Evolutionary conservation across 768 basidiomycete species (phyloP).

Genomic region (Strobilomyces confusus): DNA sequence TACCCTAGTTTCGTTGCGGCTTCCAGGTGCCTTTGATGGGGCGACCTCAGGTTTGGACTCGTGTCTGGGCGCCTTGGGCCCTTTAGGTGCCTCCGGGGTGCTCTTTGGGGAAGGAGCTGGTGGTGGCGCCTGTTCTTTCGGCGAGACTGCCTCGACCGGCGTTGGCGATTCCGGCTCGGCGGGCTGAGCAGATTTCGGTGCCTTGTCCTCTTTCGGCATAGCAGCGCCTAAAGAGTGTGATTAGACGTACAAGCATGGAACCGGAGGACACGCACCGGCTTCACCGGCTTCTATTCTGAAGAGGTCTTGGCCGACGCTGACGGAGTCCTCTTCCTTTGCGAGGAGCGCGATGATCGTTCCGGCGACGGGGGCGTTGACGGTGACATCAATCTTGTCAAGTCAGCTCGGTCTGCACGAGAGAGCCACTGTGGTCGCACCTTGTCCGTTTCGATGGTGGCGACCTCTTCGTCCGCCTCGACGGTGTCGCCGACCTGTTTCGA

Average conservation of each 20-base stretch:
- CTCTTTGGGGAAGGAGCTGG: constrained; percentile 37
- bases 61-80: constrained; percentile 36
- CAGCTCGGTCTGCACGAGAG: background rate
- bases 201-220: constrained; percentile 24
- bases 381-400: constrained; percentile 80
- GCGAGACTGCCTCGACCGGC: constrained; percentile 40
- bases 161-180: constrained; percentile 26
- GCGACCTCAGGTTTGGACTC: constrained; percentile 27
- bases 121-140: constrained; percentile 44
- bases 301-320: constrained; percentile 91
- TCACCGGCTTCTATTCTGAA: constrained; percentile 88
- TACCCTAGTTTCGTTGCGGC: constrained; percentile 83
- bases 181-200: constrained; percentile 13
- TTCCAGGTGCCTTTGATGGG: constrained; percentile 40
- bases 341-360: constrained; percentile 87
- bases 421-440: constrained; percentile 53
- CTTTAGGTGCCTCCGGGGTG: constrained; percentile 28
- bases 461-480: constrained; percentile 90
- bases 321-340: constrained; percentile 90
- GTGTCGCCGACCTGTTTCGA: constrained; percentile 88
- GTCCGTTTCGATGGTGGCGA: constrained; percentile 98
- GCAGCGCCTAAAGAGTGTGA: constrained; percentile 23
- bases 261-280: constrained; percentile 36
- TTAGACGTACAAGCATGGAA: background rate
- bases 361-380: constrained; percentile 87